Percentiles rank a stretch among this genome's conserved stretches.
These are phyloP conservation scores for Blastomyces gilchristii DNA, from an alignment of 2,329 filamentous ascomycete genomes.

Conservation along the genomic window DNA sequence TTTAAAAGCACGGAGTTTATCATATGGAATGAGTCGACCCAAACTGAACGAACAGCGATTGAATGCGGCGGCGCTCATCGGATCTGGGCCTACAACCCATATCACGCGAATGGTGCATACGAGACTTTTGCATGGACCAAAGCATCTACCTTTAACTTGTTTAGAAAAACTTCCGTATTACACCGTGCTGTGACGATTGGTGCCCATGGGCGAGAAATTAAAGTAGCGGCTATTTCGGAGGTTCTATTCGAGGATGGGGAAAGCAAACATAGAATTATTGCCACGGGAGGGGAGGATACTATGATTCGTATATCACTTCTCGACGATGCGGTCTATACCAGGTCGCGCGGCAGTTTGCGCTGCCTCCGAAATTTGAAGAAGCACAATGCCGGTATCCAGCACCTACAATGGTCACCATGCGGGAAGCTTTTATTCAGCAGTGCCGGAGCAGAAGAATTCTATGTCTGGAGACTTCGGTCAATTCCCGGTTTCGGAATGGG, in stretches of 20 bases:
- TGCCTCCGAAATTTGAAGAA: constrained; percentile 59
- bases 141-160: constrained; percentile 45
- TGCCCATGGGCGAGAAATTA: constrained; percentile 80
- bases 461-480: constrained; percentile 60
- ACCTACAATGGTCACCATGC: constrained; percentile 60
- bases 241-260: not conserved
- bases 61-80: constrained; percentile 81
- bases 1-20: constrained; percentile 73
- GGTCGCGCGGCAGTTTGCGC: constrained; percentile 24
- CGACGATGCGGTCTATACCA: constrained; percentile 12
- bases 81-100: constrained; percentile 52
- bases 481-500: constrained; percentile 47
- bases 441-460: constrained; percentile 80
- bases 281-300: constrained; percentile 62
- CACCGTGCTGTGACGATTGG: constrained; percentile 52
- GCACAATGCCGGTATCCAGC: constrained; percentile 76
- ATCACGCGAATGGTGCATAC: constrained; percentile 21
- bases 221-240: constrained; percentile 44
- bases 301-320: constrained; percentile 57
- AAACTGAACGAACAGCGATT: constrained; percentile 59
- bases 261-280: constrained; percentile 38
- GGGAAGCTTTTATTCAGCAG: constrained; percentile 70
- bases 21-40: constrained; percentile 64
- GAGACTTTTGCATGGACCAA: constrained; percentile 66
- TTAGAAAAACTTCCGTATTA: constrained; percentile 31